Conservation (phyloP, 2,329 filamentous ascomycete genomes). For the Xylaria sp. region DNA sequence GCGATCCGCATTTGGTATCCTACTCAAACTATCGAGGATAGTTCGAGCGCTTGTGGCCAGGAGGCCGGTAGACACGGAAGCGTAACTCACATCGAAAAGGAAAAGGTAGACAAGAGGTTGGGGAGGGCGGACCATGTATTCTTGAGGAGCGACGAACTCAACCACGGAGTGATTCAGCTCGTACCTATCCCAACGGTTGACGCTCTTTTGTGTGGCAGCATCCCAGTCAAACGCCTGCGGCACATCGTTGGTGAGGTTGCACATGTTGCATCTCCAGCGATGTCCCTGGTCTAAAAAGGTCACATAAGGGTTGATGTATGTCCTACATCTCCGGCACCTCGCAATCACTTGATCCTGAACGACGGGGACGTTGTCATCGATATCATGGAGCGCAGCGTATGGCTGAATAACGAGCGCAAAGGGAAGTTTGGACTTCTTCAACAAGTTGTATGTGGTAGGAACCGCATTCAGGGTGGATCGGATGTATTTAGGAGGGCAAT, state of each 20-base stretch:
- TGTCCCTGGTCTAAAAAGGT: slow-evolving; percentile 97
- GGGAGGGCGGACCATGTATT: slow-evolving; percentile 98
- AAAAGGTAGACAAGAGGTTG: slow-evolving; percentile 96
- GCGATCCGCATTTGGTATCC: slow-evolving; percentile 97
- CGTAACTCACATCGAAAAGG: slow-evolving; percentile 92
- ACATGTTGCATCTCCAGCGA: slow-evolving; percentile 99
- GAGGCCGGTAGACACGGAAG: slow-evolving; percentile 87
- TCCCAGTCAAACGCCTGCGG: slow-evolving; percentile 99
- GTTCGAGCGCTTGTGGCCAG: slow-evolving; percentile 92
- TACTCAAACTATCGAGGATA: slow-evolving; percentile 92
- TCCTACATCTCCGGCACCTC: slow-evolving; percentile 91
- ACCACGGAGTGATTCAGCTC: slow-evolving; percentile 97
- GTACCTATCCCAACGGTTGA: slow-evolving; percentile 90
- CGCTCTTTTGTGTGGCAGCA: slow-evolving; percentile 85
- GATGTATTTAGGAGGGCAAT: slow-evolving; percentile 93
- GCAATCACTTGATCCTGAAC: slow-evolving; percentile 98
- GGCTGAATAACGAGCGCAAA: slow-evolving; percentile 97
- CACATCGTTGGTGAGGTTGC: slow-evolving; percentile 97
- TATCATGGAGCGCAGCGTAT: slow-evolving; percentile 90
- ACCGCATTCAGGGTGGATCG: slow-evolving; percentile 95
- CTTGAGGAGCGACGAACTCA: slow-evolving; percentile 96
- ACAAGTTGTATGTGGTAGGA: slow-evolving; percentile 87
- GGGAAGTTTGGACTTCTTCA: slow-evolving; percentile 96
- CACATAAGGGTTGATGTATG: slow-evolving; percentile 98
- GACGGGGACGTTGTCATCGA: slow-evolving; percentile 89